phyloP scores from a whole-genome alignment of 345 rosid species.

The Chamaenerion angustifolium region DNA sequence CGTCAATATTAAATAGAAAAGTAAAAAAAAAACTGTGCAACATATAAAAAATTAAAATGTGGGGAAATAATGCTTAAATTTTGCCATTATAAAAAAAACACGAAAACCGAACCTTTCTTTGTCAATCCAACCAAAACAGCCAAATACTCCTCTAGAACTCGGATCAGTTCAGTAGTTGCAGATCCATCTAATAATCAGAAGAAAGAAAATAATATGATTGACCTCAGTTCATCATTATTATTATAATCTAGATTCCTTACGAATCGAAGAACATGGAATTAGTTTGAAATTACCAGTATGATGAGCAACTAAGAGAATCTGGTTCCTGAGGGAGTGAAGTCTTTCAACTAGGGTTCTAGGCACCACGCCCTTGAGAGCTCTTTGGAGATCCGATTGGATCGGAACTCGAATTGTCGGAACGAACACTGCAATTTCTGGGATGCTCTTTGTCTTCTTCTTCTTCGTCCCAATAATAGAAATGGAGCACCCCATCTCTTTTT shows the following conservation, averaged over 20 bases:
- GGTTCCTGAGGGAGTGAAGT: conserved; percentile 47
- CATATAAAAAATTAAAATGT: too few relatives aligned
- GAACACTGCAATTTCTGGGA: conserved; percentile 49
- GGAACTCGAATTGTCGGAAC: conserved; percentile 54
- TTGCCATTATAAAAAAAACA: too few relatives aligned
- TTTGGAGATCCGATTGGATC: conserved; percentile 49
- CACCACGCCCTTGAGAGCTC: conserved; percentile 42
- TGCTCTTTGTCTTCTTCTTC: conserved; percentile 34
- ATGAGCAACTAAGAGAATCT: conserved; percentile 44
- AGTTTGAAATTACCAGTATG: too few relatives aligned
- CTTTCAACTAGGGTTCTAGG: conserved; percentile 36
- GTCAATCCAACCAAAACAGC: conserved; percentile 43
- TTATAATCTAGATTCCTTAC: too few relatives aligned
- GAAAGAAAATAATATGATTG: too few relatives aligned
- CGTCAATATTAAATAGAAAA: too few relatives aligned
- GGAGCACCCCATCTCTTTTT: too few relatives aligned
- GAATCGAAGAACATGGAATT: too few relatives aligned
- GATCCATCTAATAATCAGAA: conserved; percentile 38
- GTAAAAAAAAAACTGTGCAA: too few relatives aligned
- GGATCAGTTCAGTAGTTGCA: conserved; percentile 38
- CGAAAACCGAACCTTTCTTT: too few relatives aligned
- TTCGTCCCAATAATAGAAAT: conserved; percentile 13
- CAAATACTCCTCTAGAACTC: conserved; percentile 62
- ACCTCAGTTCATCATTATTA: neutral
- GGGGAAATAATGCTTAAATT: too few relatives aligned